Evolutionary conservation across 1,139 yeast species (phyloP).

Genomic region (Geotrichum carabidarum): DNA sequence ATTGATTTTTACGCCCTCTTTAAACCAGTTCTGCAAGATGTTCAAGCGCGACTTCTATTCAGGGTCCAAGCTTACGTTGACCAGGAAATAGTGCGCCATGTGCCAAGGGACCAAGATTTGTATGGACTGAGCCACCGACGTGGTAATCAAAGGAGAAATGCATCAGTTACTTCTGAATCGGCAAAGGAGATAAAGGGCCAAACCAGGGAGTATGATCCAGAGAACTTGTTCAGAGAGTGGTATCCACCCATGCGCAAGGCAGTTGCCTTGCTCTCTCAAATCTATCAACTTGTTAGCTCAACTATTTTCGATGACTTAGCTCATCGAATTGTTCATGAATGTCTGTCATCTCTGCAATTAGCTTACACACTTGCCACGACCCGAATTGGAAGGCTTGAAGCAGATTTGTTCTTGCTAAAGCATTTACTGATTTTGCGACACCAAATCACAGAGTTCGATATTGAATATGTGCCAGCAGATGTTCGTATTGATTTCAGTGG

Average conservation of each 20-base stretch:
- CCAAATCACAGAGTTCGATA: constrained; percentile 74
- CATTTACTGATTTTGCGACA: constrained; percentile 66
- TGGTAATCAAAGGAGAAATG: constrained; percentile 7
- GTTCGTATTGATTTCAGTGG: constrained; percentile 75
- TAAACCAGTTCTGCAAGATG: constrained; percentile 67
- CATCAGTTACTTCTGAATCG: constrained; percentile 6
- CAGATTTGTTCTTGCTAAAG: constrained; percentile 63
- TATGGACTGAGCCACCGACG: constrained; percentile 49
- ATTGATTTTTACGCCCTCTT: constrained; percentile 56
- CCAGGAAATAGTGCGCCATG: constrained; percentile 58
- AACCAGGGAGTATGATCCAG: constrained; percentile 25
- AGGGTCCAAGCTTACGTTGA: constrained; percentile 71
- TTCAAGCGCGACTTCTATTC: constrained; percentile 74
- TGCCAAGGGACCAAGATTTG: constrained; percentile 63
- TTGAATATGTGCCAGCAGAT: constrained; percentile 66
- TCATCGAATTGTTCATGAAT: constrained; percentile 76
- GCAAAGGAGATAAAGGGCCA: constrained; percentile 7
- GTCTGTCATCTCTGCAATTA: constrained; percentile 54
- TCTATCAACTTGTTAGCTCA: constrained; percentile 70
- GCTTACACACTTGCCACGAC: constrained; percentile 46
- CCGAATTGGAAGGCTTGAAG: constrained; percentile 48
- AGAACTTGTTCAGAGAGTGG: constrained; percentile 46
- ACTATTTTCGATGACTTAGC: constrained; percentile 85
- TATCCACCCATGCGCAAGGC: constrained; percentile 76
- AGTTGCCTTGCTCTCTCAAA: constrained; percentile 63